Base-by-base conservation (phyloP, 1,284 basidiomycete genomes). In the Moniliophthora roreri region DNA sequence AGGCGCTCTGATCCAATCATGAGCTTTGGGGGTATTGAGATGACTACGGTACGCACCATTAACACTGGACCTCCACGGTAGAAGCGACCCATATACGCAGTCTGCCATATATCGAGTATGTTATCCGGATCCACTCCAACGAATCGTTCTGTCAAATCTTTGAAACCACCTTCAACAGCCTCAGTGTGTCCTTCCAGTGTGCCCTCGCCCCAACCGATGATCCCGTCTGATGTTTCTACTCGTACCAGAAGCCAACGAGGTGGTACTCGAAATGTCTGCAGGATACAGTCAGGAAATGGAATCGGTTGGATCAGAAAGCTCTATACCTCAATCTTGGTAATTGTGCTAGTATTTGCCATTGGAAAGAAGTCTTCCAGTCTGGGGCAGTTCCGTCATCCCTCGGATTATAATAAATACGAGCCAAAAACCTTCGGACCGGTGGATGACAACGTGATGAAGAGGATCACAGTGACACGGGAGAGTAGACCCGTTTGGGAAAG, bases 221-320 rank as follows among this genome's bases (percentile, higher is more conserved):
- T 70, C 1, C 84, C 86, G 46, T 83, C 80, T 7, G 77, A 75
- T 0, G 86, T 90, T 63, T 86, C 83, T 16, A 91, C 78, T 4
- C 87, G 79, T 21, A 91, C 84, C 61, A 91, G 89, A 11, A 92
- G 72, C 89, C 89, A 91, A 55, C 87, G 77, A 0, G 88, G 87
- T 23, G 84, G 84, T 15, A 91, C 73, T 55, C 87, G 82, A 68
- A 91, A 91, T 48, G 74, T 69, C 80, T 84, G 52, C 38, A 53
- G 18, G 15, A 48, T 32, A 32, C 11, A 38, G 20, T 9, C 23
- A 8, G 15, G 24, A 28, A 32, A 16, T 32, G 48, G n/a, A 3
- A 28, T 15, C 23, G 20, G 15, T 11, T 26, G 11, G 35, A n/a
- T 10, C 2, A 18, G 10, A 34, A 9, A 10, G 23, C 3, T 15